Base-by-base conservation (phyloP, 2,329 filamentous ascomycete genomes). In the Orbilia blumenaviensis region DNA sequence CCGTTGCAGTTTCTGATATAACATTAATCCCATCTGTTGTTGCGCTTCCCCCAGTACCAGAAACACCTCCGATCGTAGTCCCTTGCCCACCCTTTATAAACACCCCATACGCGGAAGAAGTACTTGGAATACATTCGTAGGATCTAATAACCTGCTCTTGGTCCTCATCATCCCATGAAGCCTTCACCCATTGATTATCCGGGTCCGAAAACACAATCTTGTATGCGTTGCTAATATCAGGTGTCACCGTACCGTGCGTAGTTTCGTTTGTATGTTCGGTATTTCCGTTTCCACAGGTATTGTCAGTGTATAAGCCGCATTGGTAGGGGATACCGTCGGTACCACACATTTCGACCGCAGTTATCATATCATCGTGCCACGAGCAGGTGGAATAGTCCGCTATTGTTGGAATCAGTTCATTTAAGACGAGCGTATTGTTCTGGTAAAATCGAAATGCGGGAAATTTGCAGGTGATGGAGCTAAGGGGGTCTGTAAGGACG, bases 241-340 rank as follows among this genome's bases (percentile, higher is more conserved):
- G 64, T 38, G n/a, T 36, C 18, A 52, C 32, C 0, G 29, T 18
- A 8, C 23, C 18, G 16, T 64, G 58, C 2, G 16, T 12, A 3
- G 3, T 41, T 41, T 60, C 34, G 21, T 52, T 63, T 4, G 32
- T 41, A 48, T 66, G 58, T 14, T 75, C 46, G 8, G 27, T 42
- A 29, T 50, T 41, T 27, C 64, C 58, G 50, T 76, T 69, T 10
- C 72, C 48, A 23, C 72, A 76, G 16, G 64, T 60, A 25, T 69
- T 60, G n/a, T 76, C 72, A 18, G 25, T 63, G 32, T 76, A 76
- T 18, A 76, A n/a, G 8, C 21, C 72, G 52, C 52, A 76, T 60
- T 61, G 72, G 32, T 76, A 76, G n/a, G 72, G 60, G 8, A 23
- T 38, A 18, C 60, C 48, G 9, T 50, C n/a, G 1, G 48, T 29